Evolutionary conservation across 1,284 basidiomycete species (phyloP), one percentile per base, ranked within the genome.

Genomic region (Malassezia cuniculi): DNA sequence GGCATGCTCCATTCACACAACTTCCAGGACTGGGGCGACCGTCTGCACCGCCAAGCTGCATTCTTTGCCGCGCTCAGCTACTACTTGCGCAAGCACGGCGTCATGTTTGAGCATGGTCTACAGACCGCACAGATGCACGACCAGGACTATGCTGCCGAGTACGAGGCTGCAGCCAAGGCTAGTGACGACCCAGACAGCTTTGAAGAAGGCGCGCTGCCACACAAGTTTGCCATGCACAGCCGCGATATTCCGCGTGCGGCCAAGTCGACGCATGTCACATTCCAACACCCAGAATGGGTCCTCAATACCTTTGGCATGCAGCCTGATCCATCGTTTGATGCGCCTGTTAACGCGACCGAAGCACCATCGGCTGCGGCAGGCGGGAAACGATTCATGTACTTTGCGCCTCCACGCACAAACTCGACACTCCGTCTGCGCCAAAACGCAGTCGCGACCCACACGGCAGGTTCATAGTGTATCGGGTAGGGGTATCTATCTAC

Each of bases 1-100:
- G 59, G 54, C 34, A 64, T 64, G 60, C 61, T 59, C 6, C 59
- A 61, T 29, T 41, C 59, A 31, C 55, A 54, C 36, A 64, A 59
- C 18, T 64, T 52, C 51, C 60, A 64, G 34, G 60, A 64, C 39
- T 64, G 60, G 60, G 60, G 60, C 12, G 53, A 50, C 8, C 45
- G 59, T 12, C 58, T 57, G 46, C 47, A 52, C 38, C 50, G 55
- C 7, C 52, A 55, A 33, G 60, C 55, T 17, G 58, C 58, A 16
- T 64, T 64, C 39, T 57, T 54, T 26, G 52, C 59, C 18, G 60
- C 60, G 3, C 55, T 64, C 22, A 49, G 47, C 12, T 64, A 52
- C 42, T 64, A 60, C 41, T 41, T 50, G 44, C 59, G 60, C 38
- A 64, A 64, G 51, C 60, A 64, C 41, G 57, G 55, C 31, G 39